These are phyloP conservation scores for Emergomyces africanus DNA, from an alignment of 2,329 filamentous ascomycete genomes.

Conservation along the genomic window DNA sequence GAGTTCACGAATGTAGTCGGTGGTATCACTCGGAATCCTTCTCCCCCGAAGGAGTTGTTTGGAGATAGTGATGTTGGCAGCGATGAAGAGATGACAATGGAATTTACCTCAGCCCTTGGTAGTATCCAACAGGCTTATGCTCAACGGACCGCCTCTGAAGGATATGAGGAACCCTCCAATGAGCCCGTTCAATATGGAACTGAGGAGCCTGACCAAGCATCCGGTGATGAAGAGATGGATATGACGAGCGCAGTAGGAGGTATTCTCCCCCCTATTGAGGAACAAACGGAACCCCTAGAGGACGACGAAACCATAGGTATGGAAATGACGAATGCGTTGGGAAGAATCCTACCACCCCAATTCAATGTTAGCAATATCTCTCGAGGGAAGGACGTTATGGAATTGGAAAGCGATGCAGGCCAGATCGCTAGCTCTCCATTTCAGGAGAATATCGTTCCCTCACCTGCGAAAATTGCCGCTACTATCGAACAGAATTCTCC, in stretches of 20 bases:
- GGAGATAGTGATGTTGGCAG: constrained; percentile 22
- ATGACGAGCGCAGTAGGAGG: constrained; percentile 40
- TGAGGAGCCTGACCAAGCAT: constrained; percentile 6
- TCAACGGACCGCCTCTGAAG: constrained; percentile 2
- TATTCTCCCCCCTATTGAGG: constrained; percentile 29
- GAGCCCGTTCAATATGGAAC: constrained; percentile 11
- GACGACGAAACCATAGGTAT: constrained; percentile 45
- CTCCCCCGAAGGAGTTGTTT: constrained; percentile 16
- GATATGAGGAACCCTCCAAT: constrained; percentile 9
- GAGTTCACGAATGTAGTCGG: constrained; percentile 34
- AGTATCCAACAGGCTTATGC: constrained; percentile 20
- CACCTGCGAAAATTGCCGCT: constrained; percentile 18
- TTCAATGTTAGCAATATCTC: constrained; percentile 29
- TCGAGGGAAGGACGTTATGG: constrained; percentile 46
- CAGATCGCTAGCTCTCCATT: constrained; percentile 37
- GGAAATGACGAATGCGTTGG: constrained; percentile 55
- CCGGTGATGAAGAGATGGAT: constrained; percentile 42
- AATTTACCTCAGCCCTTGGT: constrained; percentile 35
- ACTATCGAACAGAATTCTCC: constrained; percentile 24
- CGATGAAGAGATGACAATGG: constrained; percentile 37
- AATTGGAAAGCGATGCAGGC: constrained; percentile 37
- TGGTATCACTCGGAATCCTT: constrained; percentile 19
- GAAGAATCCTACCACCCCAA: constrained; percentile 43
- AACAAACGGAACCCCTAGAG: constrained; percentile 23
- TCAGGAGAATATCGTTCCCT: constrained; percentile 21